These are phyloP conservation scores for Calonectria pseudoreteaudii DNA, from an alignment of 2,329 filamentous ascomycete genomes.

Conservation along the genomic window DNA sequence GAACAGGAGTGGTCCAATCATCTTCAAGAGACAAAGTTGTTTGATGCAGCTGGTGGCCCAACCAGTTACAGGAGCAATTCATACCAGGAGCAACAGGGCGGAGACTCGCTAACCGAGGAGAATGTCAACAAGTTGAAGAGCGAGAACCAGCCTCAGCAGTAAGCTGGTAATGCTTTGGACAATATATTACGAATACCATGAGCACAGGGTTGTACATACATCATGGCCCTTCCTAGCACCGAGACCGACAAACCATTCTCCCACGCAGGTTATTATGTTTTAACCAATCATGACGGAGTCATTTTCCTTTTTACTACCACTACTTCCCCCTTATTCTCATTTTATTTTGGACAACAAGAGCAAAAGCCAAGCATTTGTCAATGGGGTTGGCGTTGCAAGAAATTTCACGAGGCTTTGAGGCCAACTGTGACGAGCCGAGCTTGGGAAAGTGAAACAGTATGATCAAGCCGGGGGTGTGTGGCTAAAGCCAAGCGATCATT, in stretches of 20 bases:
- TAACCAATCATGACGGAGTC: not conserved
- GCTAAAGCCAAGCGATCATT: not conserved
- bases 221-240: not conserved
- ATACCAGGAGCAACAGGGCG: constrained; percentile 49
- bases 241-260: not conserved
- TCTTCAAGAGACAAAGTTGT: constrained; percentile 60
- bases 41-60: constrained; percentile 58
- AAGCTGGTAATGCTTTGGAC: not conserved
- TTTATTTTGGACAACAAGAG: constrained; percentile 24
- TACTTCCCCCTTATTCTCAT: not conserved
- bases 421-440: not conserved
- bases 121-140: constrained; percentile 62
- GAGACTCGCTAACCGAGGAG: constrained; percentile 64
- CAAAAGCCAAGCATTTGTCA: constrained; percentile 34
- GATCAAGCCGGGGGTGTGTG: not conserved
- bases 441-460: not conserved
- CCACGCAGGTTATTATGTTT: not conserved
- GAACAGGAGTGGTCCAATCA: constrained; percentile 56
- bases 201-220: constrained; percentile 8
- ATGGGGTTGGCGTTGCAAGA: constrained; percentile 35
- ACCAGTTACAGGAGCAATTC: constrained; percentile 48
- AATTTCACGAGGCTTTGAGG: constrained; percentile 1
- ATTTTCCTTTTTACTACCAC: constrained; percentile 11
- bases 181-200: not conserved
- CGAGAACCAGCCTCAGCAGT: constrained; percentile 45